These are phyloP conservation scores for Globisporangium yorkense DNA, from an alignment of 352 stramenopile species.

Conservation along the genomic window DNA sequence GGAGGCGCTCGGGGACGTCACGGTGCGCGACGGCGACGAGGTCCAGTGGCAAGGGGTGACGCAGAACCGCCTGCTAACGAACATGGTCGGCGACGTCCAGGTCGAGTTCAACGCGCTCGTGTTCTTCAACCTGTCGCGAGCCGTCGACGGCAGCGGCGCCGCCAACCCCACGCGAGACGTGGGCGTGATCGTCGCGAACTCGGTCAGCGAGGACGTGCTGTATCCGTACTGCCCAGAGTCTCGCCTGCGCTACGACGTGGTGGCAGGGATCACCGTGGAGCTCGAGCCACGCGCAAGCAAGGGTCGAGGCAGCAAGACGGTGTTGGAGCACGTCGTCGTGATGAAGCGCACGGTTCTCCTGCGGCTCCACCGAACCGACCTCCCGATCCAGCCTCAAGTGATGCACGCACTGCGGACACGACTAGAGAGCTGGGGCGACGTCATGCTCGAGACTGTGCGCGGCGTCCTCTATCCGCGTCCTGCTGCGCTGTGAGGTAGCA, in stretches of 20 bases:
- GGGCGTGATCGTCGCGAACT: background rate
- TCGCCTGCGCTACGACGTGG: background rate
- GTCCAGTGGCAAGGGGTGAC: background rate
- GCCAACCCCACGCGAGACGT: background rate
- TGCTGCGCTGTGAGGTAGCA: background rate
- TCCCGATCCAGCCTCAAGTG: background rate
- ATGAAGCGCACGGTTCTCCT: background rate
- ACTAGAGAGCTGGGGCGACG: background rate
- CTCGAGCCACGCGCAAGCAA: background rate
- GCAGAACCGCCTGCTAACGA: constrained; percentile 2
- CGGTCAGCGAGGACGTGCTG: background rate
- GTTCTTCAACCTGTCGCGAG: background rate
- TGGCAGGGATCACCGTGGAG: background rate
- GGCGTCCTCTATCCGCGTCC: background rate
- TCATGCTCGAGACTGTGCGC: background rate
- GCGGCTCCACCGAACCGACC: background rate
- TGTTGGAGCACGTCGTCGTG: background rate
- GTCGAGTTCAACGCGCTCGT: constrained; percentile 1
- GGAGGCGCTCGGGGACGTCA: background rate
- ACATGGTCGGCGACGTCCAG: background rate
- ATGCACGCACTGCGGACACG: background rate
- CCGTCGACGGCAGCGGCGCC: background rate
- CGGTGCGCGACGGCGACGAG: background rate
- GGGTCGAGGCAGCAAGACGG: background rate
- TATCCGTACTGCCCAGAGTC: background rate